Conservation (phyloP, 768 basidiomycete species). For the Daedaleopsis nitida region DNA sequence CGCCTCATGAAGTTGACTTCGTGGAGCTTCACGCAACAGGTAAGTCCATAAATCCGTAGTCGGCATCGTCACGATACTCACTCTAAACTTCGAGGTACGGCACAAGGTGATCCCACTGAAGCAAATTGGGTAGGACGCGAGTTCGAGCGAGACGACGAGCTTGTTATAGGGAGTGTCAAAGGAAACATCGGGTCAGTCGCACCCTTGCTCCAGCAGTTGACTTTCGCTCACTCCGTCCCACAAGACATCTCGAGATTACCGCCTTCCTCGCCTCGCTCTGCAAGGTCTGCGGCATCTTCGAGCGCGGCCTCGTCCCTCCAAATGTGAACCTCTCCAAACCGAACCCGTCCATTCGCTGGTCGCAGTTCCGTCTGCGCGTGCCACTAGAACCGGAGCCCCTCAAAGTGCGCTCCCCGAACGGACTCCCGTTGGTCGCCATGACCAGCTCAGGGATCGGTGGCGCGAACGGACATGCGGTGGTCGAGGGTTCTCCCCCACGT, state of each 20-base stretch:
- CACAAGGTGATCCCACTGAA: constrained; percentile 52
- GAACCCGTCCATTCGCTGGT: constrained; percentile 45
- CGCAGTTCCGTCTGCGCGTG: constrained; percentile 38
- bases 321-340: constrained; percentile 37
- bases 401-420: constrained; percentile 22
- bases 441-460: constrained; percentile 49
- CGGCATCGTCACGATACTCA: background rate
- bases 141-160: constrained; percentile 36
- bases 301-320: constrained; percentile 40
- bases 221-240: background rate
- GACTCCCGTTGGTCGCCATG: constrained; percentile 39
- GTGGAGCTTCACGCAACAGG: constrained; percentile 55
- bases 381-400: constrained; percentile 35
- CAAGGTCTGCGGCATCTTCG: constrained; percentile 46
- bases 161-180: constrained; percentile 47
- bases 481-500: constrained; percentile 35
- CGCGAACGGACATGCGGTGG: constrained; percentile 42
- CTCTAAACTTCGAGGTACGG: constrained; percentile 33
- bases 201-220: background rate
- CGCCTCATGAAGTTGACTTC: constrained; percentile 46
- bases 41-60: background rate
- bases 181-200: constrained; percentile 46
- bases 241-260: constrained; percentile 43
- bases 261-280: constrained; percentile 47
- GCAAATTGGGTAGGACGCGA: constrained; percentile 48